A percentile compares a stretch with the other conserved stretches of the same genome.
Conservation (phyloP, 2,329 filamentous ascomycete genomes). For the Talaromyces sp. region DNA sequence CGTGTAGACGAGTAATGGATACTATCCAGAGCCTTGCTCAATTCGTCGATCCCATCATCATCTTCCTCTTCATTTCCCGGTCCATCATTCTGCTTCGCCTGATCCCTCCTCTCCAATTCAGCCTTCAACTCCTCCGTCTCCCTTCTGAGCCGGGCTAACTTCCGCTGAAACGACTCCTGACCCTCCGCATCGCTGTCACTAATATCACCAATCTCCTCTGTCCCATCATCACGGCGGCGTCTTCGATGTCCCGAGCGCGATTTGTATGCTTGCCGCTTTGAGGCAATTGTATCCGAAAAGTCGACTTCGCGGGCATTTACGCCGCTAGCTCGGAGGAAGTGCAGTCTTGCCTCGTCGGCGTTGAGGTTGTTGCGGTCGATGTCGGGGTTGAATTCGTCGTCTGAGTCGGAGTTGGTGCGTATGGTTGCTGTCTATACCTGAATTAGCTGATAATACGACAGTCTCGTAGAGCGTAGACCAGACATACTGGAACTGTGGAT, state of each 20-base stretch:
- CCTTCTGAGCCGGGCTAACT: conserved; percentile 74
- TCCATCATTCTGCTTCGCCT: conserved; percentile 51
- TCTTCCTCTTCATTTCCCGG: conserved; percentile 47
- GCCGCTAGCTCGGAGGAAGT: conserved; percentile 66
- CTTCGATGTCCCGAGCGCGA: conserved; percentile 60
- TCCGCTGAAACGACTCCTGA: conserved; percentile 67
- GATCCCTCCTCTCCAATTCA: conserved; percentile 40
- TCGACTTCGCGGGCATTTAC: conserved; percentile 77
- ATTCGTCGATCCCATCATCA: conserved; percentile 60
- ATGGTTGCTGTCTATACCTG: conserved; percentile 46
- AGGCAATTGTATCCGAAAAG: conserved; percentile 83
- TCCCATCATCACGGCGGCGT: conserved; percentile 47
- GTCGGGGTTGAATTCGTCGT: conserved; percentile 57
- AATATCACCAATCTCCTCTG: conserved; percentile 67
- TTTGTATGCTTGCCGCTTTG: conserved; percentile 79
- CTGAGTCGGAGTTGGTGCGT: conserved; percentile 56
- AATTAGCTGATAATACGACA: not conserved
- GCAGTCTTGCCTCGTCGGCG: conserved; percentile 72
- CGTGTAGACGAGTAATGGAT: conserved; percentile 40
- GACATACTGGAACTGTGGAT: conserved; percentile 72
- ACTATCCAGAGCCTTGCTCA: conserved; percentile 69
- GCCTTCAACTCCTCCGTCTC: conserved; percentile 74
- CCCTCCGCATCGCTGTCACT: conserved; percentile 67
- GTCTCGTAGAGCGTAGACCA: not conserved
- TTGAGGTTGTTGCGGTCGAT: conserved; percentile 76